Evolutionary conservation across 2,329 filamentous ascomycete species (phyloP).

Genomic region (Talaromyces sp.): DNA sequence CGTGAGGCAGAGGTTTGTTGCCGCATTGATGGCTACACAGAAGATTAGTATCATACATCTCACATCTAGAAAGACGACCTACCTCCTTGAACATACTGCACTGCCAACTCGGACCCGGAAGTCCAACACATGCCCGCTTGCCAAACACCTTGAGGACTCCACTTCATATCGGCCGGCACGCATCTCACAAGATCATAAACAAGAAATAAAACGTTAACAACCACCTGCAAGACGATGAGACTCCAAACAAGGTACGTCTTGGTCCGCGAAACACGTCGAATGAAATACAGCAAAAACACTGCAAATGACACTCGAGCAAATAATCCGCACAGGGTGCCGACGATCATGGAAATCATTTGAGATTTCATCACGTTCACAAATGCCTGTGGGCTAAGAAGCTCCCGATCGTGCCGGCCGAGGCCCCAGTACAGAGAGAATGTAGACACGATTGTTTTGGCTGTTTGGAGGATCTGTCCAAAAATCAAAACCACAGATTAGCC

Average conservation of each 20-base stretch:
- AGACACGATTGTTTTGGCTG: constrained; percentile 6
- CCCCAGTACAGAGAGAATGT: constrained; percentile 18
- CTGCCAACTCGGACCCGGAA: constrained; percentile 6
- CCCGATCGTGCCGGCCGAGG: constrained; percentile 15
- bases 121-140: constrained; percentile 15
- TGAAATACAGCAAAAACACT: constrained; percentile 18
- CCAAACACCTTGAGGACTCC: neutral
- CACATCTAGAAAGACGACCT: neutral
- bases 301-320: constrained; percentile 19
- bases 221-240: constrained; percentile 16
- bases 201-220: constrained; percentile 16
- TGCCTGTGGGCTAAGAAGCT: constrained; percentile 8
- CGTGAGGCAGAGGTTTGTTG: constrained; percentile 12
- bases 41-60: neutral
- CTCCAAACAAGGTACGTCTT: constrained; percentile 16
- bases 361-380: constrained; percentile 16
- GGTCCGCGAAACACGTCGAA: constrained; percentile 12
- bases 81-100: constrained; percentile 15
- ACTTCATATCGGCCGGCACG: neutral
- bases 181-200: constrained; percentile 16
- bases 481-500: neutral
- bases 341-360: constrained; percentile 16
- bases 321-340: constrained; percentile 16
- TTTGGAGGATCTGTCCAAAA: constrained; percentile 13
- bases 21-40: constrained; percentile 13